A percentile compares a stretch with the other conserved stretches of the same genome.
Evolutionary conservation across 768 basidiomycete species (phyloP).

Genomic region (Phaffia australis): DNA sequence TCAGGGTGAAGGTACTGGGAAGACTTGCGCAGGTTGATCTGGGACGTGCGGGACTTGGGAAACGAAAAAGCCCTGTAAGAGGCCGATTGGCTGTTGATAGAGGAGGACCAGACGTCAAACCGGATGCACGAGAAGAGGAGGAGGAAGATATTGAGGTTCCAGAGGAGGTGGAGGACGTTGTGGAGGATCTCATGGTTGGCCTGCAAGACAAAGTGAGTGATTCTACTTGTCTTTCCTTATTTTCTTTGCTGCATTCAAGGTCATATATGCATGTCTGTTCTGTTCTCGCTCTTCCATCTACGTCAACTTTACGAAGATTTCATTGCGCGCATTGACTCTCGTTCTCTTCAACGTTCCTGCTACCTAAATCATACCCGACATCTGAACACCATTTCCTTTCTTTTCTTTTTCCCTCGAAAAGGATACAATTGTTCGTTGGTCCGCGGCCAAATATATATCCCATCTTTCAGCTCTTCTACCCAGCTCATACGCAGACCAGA

Average conservation of each 20-base stretch:
- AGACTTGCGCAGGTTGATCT: slow-evolving; percentile 5
- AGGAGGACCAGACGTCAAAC: not conserved
- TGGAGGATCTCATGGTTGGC: slow-evolving; percentile 60
- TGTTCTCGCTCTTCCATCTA: too few species aligned
- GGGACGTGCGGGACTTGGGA: not conserved
- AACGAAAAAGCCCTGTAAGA: not conserved
- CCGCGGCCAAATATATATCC: slow-evolving; percentile 82
- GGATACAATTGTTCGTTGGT: slow-evolving; percentile 93
- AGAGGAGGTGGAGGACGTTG: slow-evolving; percentile 59
- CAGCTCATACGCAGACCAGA: slow-evolving; percentile 58
- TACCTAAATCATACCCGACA: too few species aligned
- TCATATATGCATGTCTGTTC: too few species aligned
- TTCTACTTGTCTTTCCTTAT: slow-evolving; percentile 12
- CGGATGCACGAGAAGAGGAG: slow-evolving; percentile 18
- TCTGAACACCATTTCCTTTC: not conserved
- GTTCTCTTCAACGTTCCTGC: not conserved
- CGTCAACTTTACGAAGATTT: too few species aligned
- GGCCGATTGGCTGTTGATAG: slow-evolving; percentile 27
- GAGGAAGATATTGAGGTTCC: slow-evolving; percentile 51
- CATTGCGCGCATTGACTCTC: not conserved
- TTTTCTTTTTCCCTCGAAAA: slow-evolving; percentile 35
- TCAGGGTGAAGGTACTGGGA: slow-evolving; percentile 19
- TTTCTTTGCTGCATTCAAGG: not conserved
- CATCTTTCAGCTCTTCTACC: slow-evolving; percentile 74
- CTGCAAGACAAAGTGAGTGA: slow-evolving; percentile 67